Evolutionary conservation across 352 stramenopile genomes (phyloP), one percentile per base, ranked within the genome.

Genomic region (Phytophthora nicotianae): DNA sequence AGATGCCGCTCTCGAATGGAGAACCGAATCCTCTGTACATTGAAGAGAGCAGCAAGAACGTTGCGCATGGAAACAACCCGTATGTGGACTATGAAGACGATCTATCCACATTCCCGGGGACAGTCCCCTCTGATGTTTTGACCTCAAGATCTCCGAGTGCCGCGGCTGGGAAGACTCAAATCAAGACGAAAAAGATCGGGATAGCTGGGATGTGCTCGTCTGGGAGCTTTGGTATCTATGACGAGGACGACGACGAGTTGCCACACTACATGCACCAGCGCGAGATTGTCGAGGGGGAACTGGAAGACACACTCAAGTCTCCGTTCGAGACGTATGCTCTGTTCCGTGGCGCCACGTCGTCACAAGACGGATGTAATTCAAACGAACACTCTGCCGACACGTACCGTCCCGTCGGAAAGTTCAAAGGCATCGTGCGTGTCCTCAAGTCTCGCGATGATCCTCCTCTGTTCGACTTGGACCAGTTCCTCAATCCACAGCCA

Each of bases 391-490:
- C 59, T 1, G 49, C 60, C 8, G 54, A 76, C 3, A 72, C 81
- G 2, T 88, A 85, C 42, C 78, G 75, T 1, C 35, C 74, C 0
- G 87, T 97, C 11, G 92, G 90, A 10, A 81, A 84, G 35, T 97
- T 98, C 56, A 98, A 98, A 70, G 90, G 89, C 20, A 70, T 97
- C 19, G 77, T 97, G 38, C 85, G 92, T 17, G 64, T 98, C 19
- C 65, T 96, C 2, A 82, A 88, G 21, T 80, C 77, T 37, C 67
- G 70, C 17, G 80, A 94, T 23, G 86, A 95, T 8, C 60, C 79
- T 23, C 80, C 84, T 16, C 70, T 95, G 11, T 86, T 97, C 19
- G 74, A 94, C 43, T 55, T 96, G 21, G 69, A 91, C 13, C 60
- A 78, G 59, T 89, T 96, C 57, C 50, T 96, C 38, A 79, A 85